Conservation (phyloP, 2,329 filamentous ascomycete species). For the Rugonectria rugulosa region DNA sequence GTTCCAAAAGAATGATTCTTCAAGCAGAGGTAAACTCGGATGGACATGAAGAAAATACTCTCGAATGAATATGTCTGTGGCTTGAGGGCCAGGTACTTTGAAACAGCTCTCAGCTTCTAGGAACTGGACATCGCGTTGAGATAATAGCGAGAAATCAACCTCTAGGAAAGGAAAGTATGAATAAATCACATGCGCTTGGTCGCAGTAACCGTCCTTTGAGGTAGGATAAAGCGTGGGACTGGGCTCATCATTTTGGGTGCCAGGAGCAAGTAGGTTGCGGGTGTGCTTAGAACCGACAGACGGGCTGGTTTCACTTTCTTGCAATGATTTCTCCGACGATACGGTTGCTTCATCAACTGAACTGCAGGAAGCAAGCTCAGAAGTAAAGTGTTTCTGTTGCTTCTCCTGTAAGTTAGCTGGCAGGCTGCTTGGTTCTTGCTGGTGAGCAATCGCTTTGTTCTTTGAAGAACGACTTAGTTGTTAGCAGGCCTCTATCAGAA, state of each 20-base stretch:
- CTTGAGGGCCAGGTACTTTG: constrained; percentile 17
- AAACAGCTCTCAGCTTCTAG: constrained; percentile 25
- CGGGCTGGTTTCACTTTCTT: neutral
- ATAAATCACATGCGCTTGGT: constrained; percentile 22
- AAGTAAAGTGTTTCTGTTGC: neutral
- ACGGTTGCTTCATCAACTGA: neutral
- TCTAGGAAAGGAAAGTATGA: constrained; percentile 21
- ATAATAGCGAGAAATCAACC: constrained; percentile 15
- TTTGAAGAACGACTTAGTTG: constrained; percentile 4
- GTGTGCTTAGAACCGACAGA: neutral
- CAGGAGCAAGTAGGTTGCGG: constrained; percentile 1
- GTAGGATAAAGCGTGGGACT: neutral
- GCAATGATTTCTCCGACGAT: constrained; percentile 2
- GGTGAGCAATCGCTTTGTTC: neutral
- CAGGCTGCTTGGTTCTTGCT: neutral
- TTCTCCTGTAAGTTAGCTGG: neutral
- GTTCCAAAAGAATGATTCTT: constrained; percentile 21
- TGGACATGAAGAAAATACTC: constrained; percentile 27
- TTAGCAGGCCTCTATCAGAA: neutral
- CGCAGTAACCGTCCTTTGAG: neutral
- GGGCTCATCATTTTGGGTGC: neutral
- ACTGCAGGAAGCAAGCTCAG: neutral
- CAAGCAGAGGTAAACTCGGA: constrained; percentile 17
- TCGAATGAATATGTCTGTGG: constrained; percentile 20
- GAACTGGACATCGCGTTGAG: constrained; percentile 19